A percentile compares a stretch with the other conserved stretches of the same genome.
Evolutionary conservation across 225 moss, liverwort and hornwort species (phyloP).

Genomic region (Ulota crispa): DNA sequence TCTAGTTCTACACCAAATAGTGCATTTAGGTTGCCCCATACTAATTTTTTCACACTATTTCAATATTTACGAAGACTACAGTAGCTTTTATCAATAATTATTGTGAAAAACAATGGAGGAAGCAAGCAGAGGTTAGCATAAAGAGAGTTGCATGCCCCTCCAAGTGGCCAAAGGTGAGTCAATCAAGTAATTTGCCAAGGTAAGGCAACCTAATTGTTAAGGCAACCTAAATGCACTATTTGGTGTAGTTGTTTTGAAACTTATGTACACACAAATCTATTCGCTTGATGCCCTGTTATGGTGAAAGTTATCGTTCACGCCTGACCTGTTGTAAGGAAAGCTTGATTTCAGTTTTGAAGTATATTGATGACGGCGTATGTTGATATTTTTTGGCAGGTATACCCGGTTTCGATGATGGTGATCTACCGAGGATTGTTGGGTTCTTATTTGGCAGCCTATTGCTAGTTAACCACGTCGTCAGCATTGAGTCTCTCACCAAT

Average conservation of each 20-base stretch:
- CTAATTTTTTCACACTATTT: too few relatives aligned
- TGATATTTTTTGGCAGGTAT: constrained; percentile 61
- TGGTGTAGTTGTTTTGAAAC: background rate
- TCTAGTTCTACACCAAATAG: background rate
- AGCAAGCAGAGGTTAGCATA: too few relatives aligned
- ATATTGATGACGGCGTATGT: background rate
- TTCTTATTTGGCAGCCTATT: constrained; percentile 72
- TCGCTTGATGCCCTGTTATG: background rate
- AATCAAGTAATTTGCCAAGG: too few relatives aligned
- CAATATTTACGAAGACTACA: too few relatives aligned
- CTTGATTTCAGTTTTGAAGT: background rate
- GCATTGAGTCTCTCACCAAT: constrained; percentile 61
- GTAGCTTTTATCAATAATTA: too few relatives aligned
- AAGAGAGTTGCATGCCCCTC: too few relatives aligned
- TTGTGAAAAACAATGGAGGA: too few relatives aligned
- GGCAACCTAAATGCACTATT: too few relatives aligned
- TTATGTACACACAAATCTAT: background rate
- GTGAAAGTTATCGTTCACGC: background rate
- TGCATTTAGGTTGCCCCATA: too few relatives aligned
- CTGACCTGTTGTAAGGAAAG: background rate
- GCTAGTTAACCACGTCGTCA: constrained; percentile 71
- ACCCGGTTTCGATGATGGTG: constrained; percentile 85
- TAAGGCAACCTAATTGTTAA: too few relatives aligned
- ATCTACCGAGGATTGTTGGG: constrained; percentile 73
- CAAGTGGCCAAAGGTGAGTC: too few relatives aligned